Conservation (phyloP, 2,329 filamentous ascomycete species). For the Biscogniauxia sp. region DNA sequence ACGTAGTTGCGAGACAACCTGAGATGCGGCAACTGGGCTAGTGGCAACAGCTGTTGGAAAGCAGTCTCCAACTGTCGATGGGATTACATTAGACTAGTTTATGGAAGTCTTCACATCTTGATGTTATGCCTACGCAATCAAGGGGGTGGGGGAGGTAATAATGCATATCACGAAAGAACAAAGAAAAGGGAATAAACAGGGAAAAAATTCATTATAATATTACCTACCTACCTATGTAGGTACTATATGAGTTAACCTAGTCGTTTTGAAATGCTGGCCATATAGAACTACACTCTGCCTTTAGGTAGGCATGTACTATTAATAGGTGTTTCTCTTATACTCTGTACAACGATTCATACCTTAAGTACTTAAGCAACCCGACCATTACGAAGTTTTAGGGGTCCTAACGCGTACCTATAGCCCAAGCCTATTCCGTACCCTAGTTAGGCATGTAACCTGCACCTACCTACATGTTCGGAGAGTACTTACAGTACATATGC, state of each 20-base stretch:
- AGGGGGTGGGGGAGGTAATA: neutral
- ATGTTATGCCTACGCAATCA: neutral
- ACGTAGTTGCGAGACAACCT: constrained; percentile 9
- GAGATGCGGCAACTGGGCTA: constrained; percentile 35
- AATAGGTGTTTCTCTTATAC: no score
- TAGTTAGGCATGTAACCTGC: no score
- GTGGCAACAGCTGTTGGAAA: constrained; percentile 13
- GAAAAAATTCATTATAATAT: neutral
- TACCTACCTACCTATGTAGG: no score
- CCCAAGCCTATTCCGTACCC: no score
- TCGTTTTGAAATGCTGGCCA: neutral
- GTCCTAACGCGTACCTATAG: no score
- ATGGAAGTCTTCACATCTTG: neutral
- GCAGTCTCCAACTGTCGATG: neutral
- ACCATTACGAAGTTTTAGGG: no score
- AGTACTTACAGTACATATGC: no score
- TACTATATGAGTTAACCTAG: neutral
- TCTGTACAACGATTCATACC: no score
- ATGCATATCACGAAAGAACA: neutral
- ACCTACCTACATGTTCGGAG: no score
- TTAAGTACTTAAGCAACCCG: no score
- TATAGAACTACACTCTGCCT: no score
- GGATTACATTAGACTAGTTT: neutral
- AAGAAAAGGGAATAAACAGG: neutral
- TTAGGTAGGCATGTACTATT: no score